Evolutionary conservation across 1,284 basidiomycete species (phyloP).

Genomic region (Ustilago cynodontis): DNA sequence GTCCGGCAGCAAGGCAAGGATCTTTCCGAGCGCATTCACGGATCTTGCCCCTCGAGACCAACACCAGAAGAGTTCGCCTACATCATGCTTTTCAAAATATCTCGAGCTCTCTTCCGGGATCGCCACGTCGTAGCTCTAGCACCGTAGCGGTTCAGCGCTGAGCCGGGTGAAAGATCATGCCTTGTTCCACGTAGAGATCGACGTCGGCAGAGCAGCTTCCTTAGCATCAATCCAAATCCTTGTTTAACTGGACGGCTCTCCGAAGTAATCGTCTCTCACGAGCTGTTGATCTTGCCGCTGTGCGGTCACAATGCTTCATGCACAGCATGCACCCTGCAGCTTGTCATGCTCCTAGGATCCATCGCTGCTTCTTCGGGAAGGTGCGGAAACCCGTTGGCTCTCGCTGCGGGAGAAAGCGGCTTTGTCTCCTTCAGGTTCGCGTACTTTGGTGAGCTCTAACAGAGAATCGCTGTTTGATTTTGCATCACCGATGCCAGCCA

Average conservation of each 20-base stretch:
- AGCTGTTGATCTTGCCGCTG: too few relatives aligned
- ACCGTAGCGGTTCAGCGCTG: too few relatives aligned
- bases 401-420: slow-evolving; percentile 29
- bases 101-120: not conserved
- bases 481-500: slow-evolving; percentile 10
- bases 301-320: slow-evolving; percentile 9
- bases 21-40: slow-evolving; percentile 18
- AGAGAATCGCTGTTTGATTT: too few relatives aligned
- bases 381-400: slow-evolving; percentile 8
- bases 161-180: not conserved
- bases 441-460: too few relatives aligned
- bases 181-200: slow-evolving; percentile 9
- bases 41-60: slow-evolving; percentile 6
- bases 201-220: slow-evolving; percentile 10
- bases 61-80: too few relatives aligned
- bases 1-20: not conserved
- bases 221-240: not conserved
- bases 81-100: not conserved
- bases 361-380: slow-evolving; percentile 6
- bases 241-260: not conserved
- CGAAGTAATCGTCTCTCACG: too few relatives aligned
- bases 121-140: not conserved
- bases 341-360: not conserved
- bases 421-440: too few relatives aligned
- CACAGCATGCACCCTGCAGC: slow-evolving; percentile 23